These are phyloP conservation scores for Echium plantagineum DNA, from an alignment of 257 asterid species.

Conservation along the genomic window DNA sequence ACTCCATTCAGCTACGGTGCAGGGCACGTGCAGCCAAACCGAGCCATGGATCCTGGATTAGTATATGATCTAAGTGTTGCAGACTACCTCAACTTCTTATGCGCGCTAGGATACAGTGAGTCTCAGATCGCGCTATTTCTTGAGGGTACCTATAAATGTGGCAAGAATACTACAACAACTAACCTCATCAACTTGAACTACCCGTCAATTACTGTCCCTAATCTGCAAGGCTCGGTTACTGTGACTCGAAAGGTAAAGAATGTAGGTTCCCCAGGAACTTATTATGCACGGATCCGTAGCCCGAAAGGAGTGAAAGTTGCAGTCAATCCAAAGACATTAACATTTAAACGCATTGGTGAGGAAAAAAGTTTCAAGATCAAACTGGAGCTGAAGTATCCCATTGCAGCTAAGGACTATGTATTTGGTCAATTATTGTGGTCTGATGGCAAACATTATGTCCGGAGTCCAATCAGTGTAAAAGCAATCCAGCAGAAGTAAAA, in stretches of 20 bases:
- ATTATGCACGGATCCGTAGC: slow-evolving; percentile 43
- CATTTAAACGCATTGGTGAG: slow-evolving; percentile 38
- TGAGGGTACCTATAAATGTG: slow-evolving; percentile 26
- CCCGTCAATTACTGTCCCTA: slow-evolving; percentile 76
- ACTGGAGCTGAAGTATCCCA: slow-evolving; percentile 19
- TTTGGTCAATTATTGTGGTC: slow-evolving; percentile 77
- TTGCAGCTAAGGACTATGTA: slow-evolving; percentile 33
- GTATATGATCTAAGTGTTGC: slow-evolving; percentile 43
- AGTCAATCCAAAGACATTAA: slow-evolving; percentile 33
- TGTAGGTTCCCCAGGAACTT: slow-evolving; percentile 61
- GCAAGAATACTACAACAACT: slow-evolving; percentile 10
- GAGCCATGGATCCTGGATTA: slow-evolving; percentile 89
- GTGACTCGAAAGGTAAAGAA: slow-evolving; percentile 62
- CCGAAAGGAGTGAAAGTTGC: slow-evolving; percentile 40
- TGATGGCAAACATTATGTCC: slow-evolving; percentile 65
- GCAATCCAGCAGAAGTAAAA: neutral
- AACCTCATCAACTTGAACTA: slow-evolving; percentile 56
- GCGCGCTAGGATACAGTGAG: slow-evolving; percentile 49
- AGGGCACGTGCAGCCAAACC: slow-evolving; percentile 81
- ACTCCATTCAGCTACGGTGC: slow-evolving; percentile 81
- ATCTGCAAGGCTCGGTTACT: slow-evolving; percentile 34
- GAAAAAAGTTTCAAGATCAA: slow-evolving; percentile 43
- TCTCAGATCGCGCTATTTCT: slow-evolving; percentile 29
- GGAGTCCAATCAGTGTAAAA: slow-evolving; percentile 77
- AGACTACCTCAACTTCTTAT: slow-evolving; percentile 60